Base-by-base conservation (phyloP, 2,329 filamentous ascomycete genomes). In the Colletotrichum horii region DNA sequence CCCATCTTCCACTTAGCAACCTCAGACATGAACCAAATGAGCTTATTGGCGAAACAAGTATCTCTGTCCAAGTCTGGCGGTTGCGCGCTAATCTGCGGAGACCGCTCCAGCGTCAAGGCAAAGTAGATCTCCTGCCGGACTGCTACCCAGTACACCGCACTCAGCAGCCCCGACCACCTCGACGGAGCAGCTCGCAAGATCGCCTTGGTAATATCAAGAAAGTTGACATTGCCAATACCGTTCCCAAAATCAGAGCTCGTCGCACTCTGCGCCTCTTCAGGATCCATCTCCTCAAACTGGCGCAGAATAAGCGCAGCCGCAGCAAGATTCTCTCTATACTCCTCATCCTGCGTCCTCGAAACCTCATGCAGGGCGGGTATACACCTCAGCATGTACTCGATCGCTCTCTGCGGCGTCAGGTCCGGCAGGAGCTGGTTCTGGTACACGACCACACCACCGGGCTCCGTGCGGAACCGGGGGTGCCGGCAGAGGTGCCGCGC, bases 141-240 rank as follows among this genome's bases (percentile, higher is more conserved):
- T 4, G 84, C 84, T 81, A 86, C 85, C 84, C 84, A 86, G 70
- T 86, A 86, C 8, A 84, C 81, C 1, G 84, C 84, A 56, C 84
- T 84, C 66, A 85, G 83, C 16, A 86, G 79, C 28, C 83, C 82
- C n/a, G 84, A 80, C 22, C 83, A 80, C 66, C 83, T 80, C 2
- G 84, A 83, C 3, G 84, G 83, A 4, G 83, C 82, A 58, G 84
- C 85, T 34, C 84, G 77, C 19, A 86, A 69, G 3, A 86, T 84
- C 0, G 84, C 83, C 48, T 86, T 84, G 12, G 85, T 85, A 15
- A 86, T 85, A 22, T 84, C 83, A 3, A 86, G 80, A 67, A 86
- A 86, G 77, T 86, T 86, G 19, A 84, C 82, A 6, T 56, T 65
- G 6, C 34, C 55, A n/a, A 73, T 60, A 1, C 62, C 28, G 8